A percentile compares a stretch with the other conserved stretches of the same genome.
These are phyloP conservation scores for Colletotrichum ledebouriae DNA, from an alignment of 2,329 filamentous ascomycete species.

Conservation along the genomic window DNA sequence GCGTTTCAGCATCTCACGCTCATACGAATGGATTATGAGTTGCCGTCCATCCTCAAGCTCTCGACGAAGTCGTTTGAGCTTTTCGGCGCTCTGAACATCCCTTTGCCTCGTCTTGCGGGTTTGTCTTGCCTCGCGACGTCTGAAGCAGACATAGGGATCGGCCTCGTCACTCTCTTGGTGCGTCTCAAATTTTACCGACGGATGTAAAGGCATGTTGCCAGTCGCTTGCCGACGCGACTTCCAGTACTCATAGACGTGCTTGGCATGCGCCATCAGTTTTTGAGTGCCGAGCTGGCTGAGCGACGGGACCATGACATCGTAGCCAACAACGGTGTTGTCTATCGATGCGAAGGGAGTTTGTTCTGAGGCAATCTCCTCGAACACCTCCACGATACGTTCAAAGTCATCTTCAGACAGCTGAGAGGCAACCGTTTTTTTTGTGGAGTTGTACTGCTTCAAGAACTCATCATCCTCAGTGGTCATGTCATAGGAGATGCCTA, in stretches of 20 bases:
- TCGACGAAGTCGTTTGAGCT: constrained; percentile 89
- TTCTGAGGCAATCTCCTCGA: constrained; percentile 86
- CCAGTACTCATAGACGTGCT: constrained; percentile 92
- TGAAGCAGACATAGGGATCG: constrained; percentile 98
- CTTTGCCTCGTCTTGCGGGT: constrained; percentile 94
- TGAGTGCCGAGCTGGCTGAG: constrained; percentile 66
- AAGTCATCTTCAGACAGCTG: constrained; percentile 91
- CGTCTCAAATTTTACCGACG: constrained; percentile 91
- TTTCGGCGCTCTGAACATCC: constrained; percentile 94
- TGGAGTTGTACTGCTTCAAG: constrained; percentile 86
- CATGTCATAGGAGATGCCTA: constrained; percentile 94
- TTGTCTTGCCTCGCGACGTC: constrained; percentile 92
- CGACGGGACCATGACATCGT: constrained; percentile 80
- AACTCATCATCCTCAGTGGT: constrained; percentile 89
- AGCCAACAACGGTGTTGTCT: constrained; percentile 86
- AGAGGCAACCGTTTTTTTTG: constrained; percentile 68
- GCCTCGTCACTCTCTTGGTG: constrained; percentile 94
- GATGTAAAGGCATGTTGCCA: constrained; percentile 80
- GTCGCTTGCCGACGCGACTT: constrained; percentile 75
- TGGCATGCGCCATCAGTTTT: constrained; percentile 71
- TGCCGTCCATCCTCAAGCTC: constrained; percentile 92
- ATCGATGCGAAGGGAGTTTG: constrained; percentile 91
- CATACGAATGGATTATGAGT: constrained; percentile 81
- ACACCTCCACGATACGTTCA: constrained; percentile 94
- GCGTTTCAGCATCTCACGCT: constrained; percentile 84